A percentile compares a stretch with the other conserved stretches of the same genome.
phyloP scores from a whole-genome alignment of 1,284 basidiomycete species.

The Porogramme epimiltina region DNA sequence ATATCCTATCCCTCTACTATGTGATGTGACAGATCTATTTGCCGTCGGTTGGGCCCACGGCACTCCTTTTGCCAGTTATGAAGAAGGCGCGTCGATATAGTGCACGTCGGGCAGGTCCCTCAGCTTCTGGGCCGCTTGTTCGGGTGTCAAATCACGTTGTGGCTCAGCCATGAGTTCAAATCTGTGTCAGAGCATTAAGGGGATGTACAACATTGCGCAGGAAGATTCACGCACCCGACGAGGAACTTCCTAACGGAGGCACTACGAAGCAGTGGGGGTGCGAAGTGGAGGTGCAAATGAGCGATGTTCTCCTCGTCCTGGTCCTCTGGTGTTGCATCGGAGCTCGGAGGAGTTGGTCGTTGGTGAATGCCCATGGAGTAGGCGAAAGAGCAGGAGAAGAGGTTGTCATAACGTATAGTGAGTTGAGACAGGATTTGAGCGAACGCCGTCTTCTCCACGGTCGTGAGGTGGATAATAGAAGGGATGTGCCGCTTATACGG shows the following conservation, averaged over 20 bases:
- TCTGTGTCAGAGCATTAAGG: conserved; percentile 37
- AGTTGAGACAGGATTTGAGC: conserved; percentile 68
- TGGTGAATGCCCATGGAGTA: conserved; percentile 98
- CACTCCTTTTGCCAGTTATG: not conserved
- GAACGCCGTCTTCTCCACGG: conserved; percentile 62
- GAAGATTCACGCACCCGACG: conserved; percentile 67
- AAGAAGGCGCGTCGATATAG: conserved; percentile 41
- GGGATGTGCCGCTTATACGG: conserved; percentile 80
- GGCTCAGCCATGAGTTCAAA: conserved; percentile 93
- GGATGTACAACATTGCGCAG: not conserved
- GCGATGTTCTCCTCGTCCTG: conserved; percentile 58
- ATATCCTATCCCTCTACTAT: not conserved
- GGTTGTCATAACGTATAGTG: conserved; percentile 83
- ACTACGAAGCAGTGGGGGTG: conserved; percentile 84
- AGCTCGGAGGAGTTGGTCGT: conserved; percentile 55
- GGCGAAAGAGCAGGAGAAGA: conserved; percentile 87
- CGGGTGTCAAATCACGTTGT: conserved; percentile 89
- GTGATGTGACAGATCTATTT: not conserved
- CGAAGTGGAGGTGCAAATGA: conserved; percentile 90
- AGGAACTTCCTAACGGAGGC: conserved; percentile 89
- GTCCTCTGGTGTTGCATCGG: conserved; percentile 24
- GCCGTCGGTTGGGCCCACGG: conserved; percentile 15
- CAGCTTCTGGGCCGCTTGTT: conserved; percentile 80
- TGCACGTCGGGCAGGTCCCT: conserved; percentile 52
- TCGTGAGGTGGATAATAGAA: conserved; percentile 63